Conservation (phyloP, 768 basidiomycete genomes). For the Calocybe gangraenosa region DNA sequence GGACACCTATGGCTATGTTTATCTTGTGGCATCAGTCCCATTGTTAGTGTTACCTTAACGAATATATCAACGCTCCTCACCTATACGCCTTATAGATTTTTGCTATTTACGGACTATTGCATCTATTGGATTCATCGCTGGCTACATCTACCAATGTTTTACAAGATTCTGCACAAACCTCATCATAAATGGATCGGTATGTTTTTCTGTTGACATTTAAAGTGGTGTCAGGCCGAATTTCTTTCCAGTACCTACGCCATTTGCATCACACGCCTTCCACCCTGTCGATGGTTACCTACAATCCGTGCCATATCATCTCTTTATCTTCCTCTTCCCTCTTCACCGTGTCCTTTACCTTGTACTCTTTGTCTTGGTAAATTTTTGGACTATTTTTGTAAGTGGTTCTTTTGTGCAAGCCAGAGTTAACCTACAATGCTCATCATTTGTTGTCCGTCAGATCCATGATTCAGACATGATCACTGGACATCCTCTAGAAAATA, state of each 20-base stretch:
- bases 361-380: slow-evolving; percentile 89
- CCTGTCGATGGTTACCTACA: slow-evolving; percentile 92
- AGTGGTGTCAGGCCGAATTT: too few species aligned
- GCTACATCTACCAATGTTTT: slow-evolving; percentile 80
- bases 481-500: slow-evolving; percentile 77
- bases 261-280: slow-evolving; percentile 97
- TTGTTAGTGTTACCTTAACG: slow-evolving; percentile 43
- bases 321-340: slow-evolving; percentile 85
- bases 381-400: slow-evolving; percentile 89
- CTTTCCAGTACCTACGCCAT: slow-evolving; percentile 99
- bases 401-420: slow-evolving; percentile 11
- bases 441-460: slow-evolving; percentile 48
- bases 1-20: slow-evolving; percentile 75
- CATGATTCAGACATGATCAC: slow-evolving; percentile 99
- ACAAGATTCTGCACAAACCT: slow-evolving; percentile 93
- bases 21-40: slow-evolving; percentile 62
- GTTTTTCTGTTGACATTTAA: slow-evolving; percentile 29
- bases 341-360: slow-evolving; percentile 81
- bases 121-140: slow-evolving; percentile 98
- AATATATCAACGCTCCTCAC: neutral
- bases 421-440: neutral
- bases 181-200: slow-evolving; percentile 98
- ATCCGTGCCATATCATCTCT: slow-evolving; percentile 92
- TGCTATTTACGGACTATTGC: slow-evolving; percentile 85
- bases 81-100: slow-evolving; percentile 42